These are phyloP conservation scores for Piper betle DNA, from an alignment of 164 flowering plant genomes.

Conservation along the genomic window DNA sequence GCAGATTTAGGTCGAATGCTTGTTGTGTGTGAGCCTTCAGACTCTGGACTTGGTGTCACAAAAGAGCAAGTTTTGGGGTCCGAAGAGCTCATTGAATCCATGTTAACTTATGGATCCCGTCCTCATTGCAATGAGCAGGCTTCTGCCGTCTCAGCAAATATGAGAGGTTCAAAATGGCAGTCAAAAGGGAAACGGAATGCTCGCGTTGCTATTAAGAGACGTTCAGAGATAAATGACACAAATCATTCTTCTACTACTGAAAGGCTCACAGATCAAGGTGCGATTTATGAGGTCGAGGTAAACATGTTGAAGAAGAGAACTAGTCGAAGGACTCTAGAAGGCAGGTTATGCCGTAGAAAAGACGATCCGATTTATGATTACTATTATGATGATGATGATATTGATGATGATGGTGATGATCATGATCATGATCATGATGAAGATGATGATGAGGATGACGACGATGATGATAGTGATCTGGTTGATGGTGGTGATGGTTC, in stretches of 20 bases:
- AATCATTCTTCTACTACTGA: slow-evolving; percentile 1
- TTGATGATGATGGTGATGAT: too few relatives aligned
- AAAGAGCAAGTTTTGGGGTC: slow-evolving; percentile 18
- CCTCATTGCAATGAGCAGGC: slow-evolving; percentile 25
- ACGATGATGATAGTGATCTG: too few relatives aligned
- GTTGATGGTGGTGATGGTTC: slow-evolving; percentile 16
- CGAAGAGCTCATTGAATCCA: slow-evolving; percentile 48
- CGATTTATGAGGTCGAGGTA: slow-evolving; percentile 18
- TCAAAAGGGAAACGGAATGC: slow-evolving; percentile 77
- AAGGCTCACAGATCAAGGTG: slow-evolving; percentile 11
- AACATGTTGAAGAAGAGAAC: slow-evolving; percentile 3
- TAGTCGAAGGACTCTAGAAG: slow-evolving; percentile 15
- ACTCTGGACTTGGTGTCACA: slow-evolving; percentile 13
- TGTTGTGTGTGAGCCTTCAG: slow-evolving; percentile 4
- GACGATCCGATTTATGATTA: slow-evolving; percentile 18
- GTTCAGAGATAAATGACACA: slow-evolving; percentile 18
- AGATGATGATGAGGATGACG: slow-evolving; percentile 7
- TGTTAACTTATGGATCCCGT: slow-evolving; percentile 28
- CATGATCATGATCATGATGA: slow-evolving; percentile 18
- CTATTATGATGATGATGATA: slow-evolving; percentile 3
- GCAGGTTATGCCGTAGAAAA: slow-evolving; percentile 12
- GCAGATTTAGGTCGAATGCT: slow-evolving; percentile 10
- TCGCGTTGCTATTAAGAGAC: slow-evolving; percentile 41
- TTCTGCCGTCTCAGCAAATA: slow-evolving; percentile 21
- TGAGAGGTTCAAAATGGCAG: slow-evolving; percentile 76